Conservation (phyloP, 2,329 filamentous ascomycete genomes). For the Penicillium paneum region DNA sequence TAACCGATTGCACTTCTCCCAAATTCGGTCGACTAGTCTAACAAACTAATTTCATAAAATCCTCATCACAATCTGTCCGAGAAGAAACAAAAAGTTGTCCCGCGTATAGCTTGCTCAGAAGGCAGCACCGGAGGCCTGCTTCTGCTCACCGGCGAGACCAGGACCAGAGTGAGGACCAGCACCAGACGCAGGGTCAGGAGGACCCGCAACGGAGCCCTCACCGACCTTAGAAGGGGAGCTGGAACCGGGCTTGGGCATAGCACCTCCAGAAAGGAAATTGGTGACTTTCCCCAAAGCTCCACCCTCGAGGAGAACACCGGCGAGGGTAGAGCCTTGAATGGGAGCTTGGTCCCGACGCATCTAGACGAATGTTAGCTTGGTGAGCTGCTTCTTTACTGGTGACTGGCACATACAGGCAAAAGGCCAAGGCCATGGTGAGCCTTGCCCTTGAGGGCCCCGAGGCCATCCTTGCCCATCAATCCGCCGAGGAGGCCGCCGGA, state of each 20-base stretch:
- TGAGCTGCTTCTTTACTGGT: no score
- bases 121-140: background rate
- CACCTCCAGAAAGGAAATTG: slow-evolving; percentile 7
- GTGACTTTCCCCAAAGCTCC: slow-evolving; percentile 18
- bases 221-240: background rate
- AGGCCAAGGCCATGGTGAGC: slow-evolving; percentile 23
- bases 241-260: background rate
- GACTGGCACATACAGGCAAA: slow-evolving; percentile 12
- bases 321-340: slow-evolving; percentile 20
- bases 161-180: slow-evolving; percentile 7
- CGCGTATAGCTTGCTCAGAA: background rate
- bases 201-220: slow-evolving; percentile 2
- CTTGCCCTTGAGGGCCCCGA: slow-evolving; percentile 15
- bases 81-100: background rate
- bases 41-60: background rate
- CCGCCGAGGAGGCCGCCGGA: background rate
- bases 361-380: slow-evolving; percentile 5
- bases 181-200: slow-evolving; percentile 5
- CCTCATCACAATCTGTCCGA: background rate
- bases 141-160: background rate
- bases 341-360: slow-evolving; percentile 20
- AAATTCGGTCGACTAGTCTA: background rate
- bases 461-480: slow-evolving; percentile 13
- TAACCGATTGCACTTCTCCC: background rate
- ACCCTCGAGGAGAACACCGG: slow-evolving; percentile 13